Evolutionary conservation across 768 basidiomycete genomes (phyloP).

Genomic region (Daedalea quercina): DNA sequence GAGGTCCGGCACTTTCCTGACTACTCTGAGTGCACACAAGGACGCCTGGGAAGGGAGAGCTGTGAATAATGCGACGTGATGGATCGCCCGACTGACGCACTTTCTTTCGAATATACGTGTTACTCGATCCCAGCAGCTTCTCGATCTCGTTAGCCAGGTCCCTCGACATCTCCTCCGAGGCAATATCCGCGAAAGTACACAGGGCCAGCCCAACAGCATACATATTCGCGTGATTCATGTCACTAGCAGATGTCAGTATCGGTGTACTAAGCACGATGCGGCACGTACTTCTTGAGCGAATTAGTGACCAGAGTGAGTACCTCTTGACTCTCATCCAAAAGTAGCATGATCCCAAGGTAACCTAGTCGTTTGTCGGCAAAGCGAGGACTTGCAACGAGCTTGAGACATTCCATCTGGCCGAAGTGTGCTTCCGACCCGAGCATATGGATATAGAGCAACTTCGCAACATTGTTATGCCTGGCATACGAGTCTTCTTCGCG

Average conservation of each 20-base stretch:
- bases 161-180: conserved; percentile 98
- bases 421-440: conserved; percentile 98
- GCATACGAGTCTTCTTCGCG: conserved; percentile 94
- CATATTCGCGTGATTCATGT: conserved; percentile 99
- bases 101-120: conserved; percentile 99
- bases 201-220: conserved; percentile 96
- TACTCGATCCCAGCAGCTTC: conserved; percentile 93
- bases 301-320: conserved; percentile 97
- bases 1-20: conserved; percentile 95
- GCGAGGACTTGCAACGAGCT: conserved; percentile 89
- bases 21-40: conserved; percentile 87
- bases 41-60: conserved; percentile 57
- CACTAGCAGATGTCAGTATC: conserved; percentile 41
- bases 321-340: conserved; percentile 97
- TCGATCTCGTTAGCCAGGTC: conserved; percentile 98
- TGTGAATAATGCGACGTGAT: neutral
- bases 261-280: neutral
- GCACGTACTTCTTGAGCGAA: conserved; percentile 88
- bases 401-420: conserved; percentile 96
- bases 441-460: conserved; percentile 98
- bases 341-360: conserved; percentile 95
- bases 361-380: conserved; percentile 96
- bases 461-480: conserved; percentile 96
- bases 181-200: conserved; percentile 98
- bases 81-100: conserved; percentile 30